Conservation (phyloP, 2,329 filamentous ascomycete species). For the Pseudonectria foliicola region DNA sequence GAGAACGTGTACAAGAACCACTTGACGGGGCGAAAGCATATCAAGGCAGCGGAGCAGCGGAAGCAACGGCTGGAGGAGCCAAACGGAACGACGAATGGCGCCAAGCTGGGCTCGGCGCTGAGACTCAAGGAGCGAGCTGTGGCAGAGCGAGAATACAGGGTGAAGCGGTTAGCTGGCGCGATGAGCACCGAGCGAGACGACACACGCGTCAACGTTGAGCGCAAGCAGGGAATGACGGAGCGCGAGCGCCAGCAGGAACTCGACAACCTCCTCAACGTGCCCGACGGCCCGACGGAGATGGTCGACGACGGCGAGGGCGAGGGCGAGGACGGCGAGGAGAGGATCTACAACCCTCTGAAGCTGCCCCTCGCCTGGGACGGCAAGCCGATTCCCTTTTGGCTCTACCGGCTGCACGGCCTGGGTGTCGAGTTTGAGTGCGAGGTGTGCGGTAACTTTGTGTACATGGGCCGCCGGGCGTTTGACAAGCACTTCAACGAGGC, state of each 20-base stretch:
- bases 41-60: slow-evolving; percentile 68
- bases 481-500: slow-evolving; percentile 98
- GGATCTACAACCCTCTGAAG: slow-evolving; percentile 94
- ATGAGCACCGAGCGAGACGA: slow-evolving; percentile 86
- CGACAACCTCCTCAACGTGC: slow-evolving; percentile 64
- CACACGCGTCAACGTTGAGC: slow-evolving; percentile 89
- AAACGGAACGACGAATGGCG: slow-evolving; percentile 22
- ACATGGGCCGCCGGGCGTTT: slow-evolving; percentile 92
- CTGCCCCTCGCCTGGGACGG: slow-evolving; percentile 95
- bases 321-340: slow-evolving; percentile 73
- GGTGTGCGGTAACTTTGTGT: slow-evolving; percentile 97
- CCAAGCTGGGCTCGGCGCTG: slow-evolving; percentile 29
- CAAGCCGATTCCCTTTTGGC: slow-evolving; percentile 97
- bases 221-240: slow-evolving; percentile 95
- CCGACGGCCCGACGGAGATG: slow-evolving; percentile 24
- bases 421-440: slow-evolving; percentile 95
- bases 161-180: slow-evolving; percentile 69
- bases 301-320: slow-evolving; percentile 57
- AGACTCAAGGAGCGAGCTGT: slow-evolving; percentile 82
- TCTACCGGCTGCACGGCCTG: slow-evolving; percentile 92
- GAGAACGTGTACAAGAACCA: slow-evolving; percentile 91
- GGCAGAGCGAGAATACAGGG: slow-evolving; percentile 78
- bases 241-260: slow-evolving; percentile 90
- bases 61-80: slow-evolving; percentile 39
- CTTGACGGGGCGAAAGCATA: slow-evolving; percentile 84